Evolutionary conservation across 306 rosid genomes (phyloP).

Genomic region (Alnus glutinosa): DNA sequence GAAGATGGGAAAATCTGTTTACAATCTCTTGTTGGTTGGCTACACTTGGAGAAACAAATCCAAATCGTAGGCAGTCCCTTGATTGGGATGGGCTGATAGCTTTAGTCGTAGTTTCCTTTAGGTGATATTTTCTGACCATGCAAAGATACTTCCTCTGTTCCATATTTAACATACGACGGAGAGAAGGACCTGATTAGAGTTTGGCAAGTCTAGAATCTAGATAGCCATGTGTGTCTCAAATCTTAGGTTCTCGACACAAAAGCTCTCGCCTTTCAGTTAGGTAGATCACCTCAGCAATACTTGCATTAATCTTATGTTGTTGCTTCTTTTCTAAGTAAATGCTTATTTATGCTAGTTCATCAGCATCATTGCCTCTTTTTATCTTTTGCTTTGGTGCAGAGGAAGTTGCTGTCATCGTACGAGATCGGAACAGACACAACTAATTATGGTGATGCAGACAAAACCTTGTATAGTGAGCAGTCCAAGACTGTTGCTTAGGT

Average conservation of each 20-base stretch:
- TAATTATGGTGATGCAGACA: constrained; percentile 27
- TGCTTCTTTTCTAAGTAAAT: background rate
- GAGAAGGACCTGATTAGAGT: background rate
- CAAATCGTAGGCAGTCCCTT: background rate
- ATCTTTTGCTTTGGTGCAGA: constrained; percentile 46
- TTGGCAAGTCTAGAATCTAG: background rate
- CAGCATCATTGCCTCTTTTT: background rate
- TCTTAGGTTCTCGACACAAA: background rate
- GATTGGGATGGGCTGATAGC: background rate
- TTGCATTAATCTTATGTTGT: background rate
- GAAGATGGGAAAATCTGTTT: background rate
- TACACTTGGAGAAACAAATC: background rate
- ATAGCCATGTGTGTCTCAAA: background rate
- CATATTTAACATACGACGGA: background rate
- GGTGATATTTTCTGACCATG: background rate
- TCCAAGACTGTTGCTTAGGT: constrained; percentile 40
- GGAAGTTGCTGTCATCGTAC: constrained; percentile 67
- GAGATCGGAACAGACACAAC: constrained; percentile 42
- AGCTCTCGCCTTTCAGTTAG: background rate
- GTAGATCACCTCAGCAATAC: background rate
- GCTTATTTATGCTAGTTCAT: background rate
- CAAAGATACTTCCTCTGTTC: background rate
- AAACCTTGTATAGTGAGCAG: constrained; percentile 28
- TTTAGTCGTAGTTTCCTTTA: background rate
- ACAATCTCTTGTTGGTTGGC: background rate